Base-by-base conservation (phyloP, 441 rosid species). In the Gossypium lobatum region DNA sequence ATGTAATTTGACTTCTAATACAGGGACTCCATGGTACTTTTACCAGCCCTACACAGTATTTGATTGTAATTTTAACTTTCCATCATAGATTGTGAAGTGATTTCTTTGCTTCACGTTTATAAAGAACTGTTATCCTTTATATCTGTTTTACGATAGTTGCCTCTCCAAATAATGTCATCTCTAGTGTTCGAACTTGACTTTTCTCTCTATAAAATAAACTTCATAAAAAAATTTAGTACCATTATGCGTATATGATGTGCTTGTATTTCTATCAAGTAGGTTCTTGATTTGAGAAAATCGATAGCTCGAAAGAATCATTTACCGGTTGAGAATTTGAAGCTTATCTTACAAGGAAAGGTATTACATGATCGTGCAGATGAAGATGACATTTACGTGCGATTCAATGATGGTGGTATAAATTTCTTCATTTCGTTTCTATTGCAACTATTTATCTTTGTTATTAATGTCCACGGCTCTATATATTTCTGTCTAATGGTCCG, bases 321-420 rank as follows among this genome's bases (percentile, higher is more conserved):
- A 48, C 89, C 93, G 13, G 75, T 84, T 16, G 85, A 78, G 39
- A 89, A 83, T 81, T 77, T 91, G 87, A 91, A 87, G 80, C 87
- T 93, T 75, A 80, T 93, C 81, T 86, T 88, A 57, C 89, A 79
- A 55, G 98, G 98, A n/a, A 88, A 83, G 66, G 87, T 84, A 28
- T 69, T 93, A 79, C 83, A 80, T 63, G 95, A 90, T 79, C 71
- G 46, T 72, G 84, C 84, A 76, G 89, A 89, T 83, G 90, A 83
- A 21, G 89, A 86, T 69, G 93, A 88, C 50, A 20, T 61, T 14
- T 77, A 73, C 71, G 63, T 91, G 71, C 81, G 64, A 16, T 90
- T 93, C 77, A 79, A 64, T 58, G 77, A 85, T 57, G 76, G 80
- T 8, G 92, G 93, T 88, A 85, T 13, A 53, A 66, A 39, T 53